Base-by-base conservation (phyloP, 257 asterid species). In the Gentiana straminea region DNA sequence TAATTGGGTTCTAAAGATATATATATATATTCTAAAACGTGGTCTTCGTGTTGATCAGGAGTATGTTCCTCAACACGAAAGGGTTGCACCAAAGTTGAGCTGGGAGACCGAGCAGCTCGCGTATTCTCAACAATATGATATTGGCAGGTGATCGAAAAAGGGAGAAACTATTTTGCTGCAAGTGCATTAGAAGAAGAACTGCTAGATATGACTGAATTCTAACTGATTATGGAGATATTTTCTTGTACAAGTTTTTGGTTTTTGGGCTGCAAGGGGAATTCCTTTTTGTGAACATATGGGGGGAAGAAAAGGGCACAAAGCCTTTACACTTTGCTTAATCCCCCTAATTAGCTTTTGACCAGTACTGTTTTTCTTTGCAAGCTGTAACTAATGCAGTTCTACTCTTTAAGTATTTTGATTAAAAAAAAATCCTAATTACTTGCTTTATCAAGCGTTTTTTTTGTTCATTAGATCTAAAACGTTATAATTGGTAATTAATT, bases 51-150 rank as follows among this genome's bases (percentile, higher is more conserved):
- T n/a, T 33, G 3, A 32, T 41, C 3, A 77, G 83, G 80, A 77
- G 54, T 77, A 77, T 5, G 78, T 74, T 33, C 83, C 83, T 12
- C 48, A 78, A 49, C 83, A 77, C 2, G 77, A 70, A 52, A 52
- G 66, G 32, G 79, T 70, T 6, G 79, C 80, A 33, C 68, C 76
- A 10, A 73, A 74, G 65, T 44, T 68, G 66, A 77, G 56, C 71
- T 77, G 83, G 83, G 83, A 77, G 68, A 74, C 46, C 43, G 80
- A 77, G 73, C 75, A 73, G 69, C 77, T 77, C 15, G 71, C 71
- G 58, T 68, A 68, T 45, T 57, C 74, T 43, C 54, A 71, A 11
- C 51, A 52, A 2, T 70, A 63, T 62, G 80, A 74, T 15, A 74
- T 74, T 47, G 73, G 76, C 45, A 78, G 91, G 68, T 86, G 86